Evolutionary conservation across 2,329 filamentous ascomycete genomes (phyloP), one percentile per base, ranked within the genome.

Genomic region (Didymella sp.): DNA sequence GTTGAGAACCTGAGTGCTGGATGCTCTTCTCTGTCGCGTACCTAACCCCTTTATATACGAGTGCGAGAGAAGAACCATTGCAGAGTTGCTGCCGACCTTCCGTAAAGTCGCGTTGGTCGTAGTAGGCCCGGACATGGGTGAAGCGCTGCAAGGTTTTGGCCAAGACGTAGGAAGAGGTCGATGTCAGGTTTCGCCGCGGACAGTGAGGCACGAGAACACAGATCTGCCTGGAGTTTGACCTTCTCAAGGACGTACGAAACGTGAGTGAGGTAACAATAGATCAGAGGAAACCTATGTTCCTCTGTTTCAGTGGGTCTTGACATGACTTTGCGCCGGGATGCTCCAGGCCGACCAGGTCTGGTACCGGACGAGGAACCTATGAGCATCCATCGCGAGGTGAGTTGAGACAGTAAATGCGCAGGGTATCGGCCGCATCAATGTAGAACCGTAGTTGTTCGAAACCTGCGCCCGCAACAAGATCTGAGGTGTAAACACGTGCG

Each of bases 1-100:
- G 63, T 68, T 68, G 72, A 66, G 67, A 72, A 71, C 66, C 61
- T 73, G 69, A 66, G 66, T 67, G 65, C 63, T 74, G 67, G 67
- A 74, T 74, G 67, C 44, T 59, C 51, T 68, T 66, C 61, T 58
- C 59, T 38, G 56, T 59, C 47, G 69, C 58, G 60, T 48, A 51
- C 30, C 38, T 52, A 54, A 38, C 48, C 40, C 46, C 51, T 71
- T 73, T 73, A 74, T 74, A 74, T 68, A 53, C 49, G 13, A 42
- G 47, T 24, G 19, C n/a, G 21, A 56, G 37, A 31, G 15, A 12
- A 28, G 37, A 42, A 27, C 28, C n/a, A 43, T 38, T 38, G 35
- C 12, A 56, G 42, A 43, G 6, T 15, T 37, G 22, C 24, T 27
- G 25, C 42, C 48, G 35, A 43, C 8, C 38, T 19, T 30, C 47